Evolutionary conservation across 495 filamentous ascomycete species (phyloP).

Genomic region (Antarctomyces pellizariae): DNA sequence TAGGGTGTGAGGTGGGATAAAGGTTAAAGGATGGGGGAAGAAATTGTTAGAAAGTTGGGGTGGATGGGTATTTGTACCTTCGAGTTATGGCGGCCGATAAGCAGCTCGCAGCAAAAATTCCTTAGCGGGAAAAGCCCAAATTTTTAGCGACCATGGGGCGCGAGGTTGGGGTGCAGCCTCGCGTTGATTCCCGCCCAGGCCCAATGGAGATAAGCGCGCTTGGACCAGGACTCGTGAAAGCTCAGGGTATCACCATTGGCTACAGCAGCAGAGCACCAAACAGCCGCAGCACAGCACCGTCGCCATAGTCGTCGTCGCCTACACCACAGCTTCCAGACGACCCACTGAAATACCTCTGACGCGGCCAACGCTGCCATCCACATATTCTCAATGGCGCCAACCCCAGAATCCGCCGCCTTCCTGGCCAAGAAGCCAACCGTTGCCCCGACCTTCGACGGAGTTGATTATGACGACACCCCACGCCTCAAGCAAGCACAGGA

Average conservation of each 20-base stretch:
- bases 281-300: too few relatives aligned
- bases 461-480: slow-evolving; percentile 84
- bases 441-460: slow-evolving; percentile 82
- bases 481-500: slow-evolving; percentile 85
- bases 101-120: slow-evolving; percentile 8
- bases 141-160: too few relatives aligned
- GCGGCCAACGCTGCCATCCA: not conserved
- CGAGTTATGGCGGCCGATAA: slow-evolving; percentile 4
- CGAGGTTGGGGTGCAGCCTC: too few relatives aligned
- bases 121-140: too few relatives aligned
- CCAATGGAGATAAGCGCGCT: not conserved
- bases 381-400: slow-evolving; percentile 50
- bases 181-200: too few relatives aligned
- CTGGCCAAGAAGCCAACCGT: slow-evolving; percentile 87
- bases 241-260: too few relatives aligned
- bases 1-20: slow-evolving; percentile 4
- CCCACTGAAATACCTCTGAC: not conserved
- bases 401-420: slow-evolving; percentile 80
- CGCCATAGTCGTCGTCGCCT: too few relatives aligned
- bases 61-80: slow-evolving; percentile 3
- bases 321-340: too few relatives aligned
- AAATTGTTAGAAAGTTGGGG: slow-evolving; percentile 2
- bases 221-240: not conserved
- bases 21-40: slow-evolving; percentile 5
- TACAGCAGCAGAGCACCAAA: too few relatives aligned